Percentiles rank a stretch among this genome's conserved stretches.
These are phyloP conservation scores for Tylopilus balloui DNA, from an alignment of 768 basidiomycete species.

Conservation along the genomic window DNA sequence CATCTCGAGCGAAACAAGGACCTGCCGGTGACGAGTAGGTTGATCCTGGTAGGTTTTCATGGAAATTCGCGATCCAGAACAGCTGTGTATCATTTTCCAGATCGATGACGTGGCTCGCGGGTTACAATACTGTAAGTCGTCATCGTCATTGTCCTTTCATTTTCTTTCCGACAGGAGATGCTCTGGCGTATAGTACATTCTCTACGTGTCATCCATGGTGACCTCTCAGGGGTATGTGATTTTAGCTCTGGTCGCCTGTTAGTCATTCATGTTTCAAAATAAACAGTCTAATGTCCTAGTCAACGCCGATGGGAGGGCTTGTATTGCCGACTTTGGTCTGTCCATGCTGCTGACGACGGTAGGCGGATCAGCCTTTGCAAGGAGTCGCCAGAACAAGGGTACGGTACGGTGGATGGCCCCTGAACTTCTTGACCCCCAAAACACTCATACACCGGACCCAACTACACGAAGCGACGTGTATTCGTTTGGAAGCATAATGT, in stretches of 20 bases:
- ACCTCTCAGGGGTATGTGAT: conserved; percentile 1
- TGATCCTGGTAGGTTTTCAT: not conserved
- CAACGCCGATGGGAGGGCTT: not conserved
- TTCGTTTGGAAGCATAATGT: conserved; percentile 11
- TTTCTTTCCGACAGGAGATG: not conserved
- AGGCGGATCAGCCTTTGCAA: not conserved
- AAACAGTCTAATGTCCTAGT: conserved; percentile 2
- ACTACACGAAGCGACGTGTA: conserved; percentile 3
- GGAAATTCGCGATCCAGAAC: not conserved
- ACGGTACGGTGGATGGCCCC: conserved; percentile 5
- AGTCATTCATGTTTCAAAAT: not conserved
- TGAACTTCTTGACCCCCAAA: not conserved
- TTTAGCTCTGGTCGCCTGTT: not conserved
- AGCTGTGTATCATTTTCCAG: not conserved
- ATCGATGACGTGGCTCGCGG: not conserved
- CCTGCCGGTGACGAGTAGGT: not conserved
- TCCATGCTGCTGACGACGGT: not conserved
- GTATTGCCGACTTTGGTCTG: conserved; percentile 9
- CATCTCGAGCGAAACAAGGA: not conserved
- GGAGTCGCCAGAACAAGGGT: not conserved
- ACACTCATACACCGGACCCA: not conserved
- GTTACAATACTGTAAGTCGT: not conserved
- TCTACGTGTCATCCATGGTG: not conserved
- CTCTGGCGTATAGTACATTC: not conserved
- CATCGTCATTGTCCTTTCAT: not conserved